Percentiles rank a stretch among this genome's conserved stretches.
Evolutionary conservation across 2,329 filamentous ascomycete species (phyloP).

Genomic region (Epichloe amarillans): DNA sequence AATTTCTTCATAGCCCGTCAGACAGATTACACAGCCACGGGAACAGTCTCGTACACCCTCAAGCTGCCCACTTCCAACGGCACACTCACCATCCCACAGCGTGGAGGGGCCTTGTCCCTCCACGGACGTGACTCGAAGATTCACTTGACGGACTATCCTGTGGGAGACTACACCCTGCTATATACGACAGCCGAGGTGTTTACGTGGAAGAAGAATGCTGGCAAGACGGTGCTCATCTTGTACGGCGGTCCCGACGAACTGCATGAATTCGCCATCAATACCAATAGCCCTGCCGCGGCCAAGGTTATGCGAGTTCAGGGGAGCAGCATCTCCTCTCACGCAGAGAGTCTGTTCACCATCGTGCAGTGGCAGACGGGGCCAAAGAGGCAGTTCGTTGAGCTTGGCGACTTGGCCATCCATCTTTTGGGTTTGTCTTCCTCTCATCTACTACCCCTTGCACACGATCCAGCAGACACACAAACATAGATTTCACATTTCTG

Average conservation of each 20-base stretch:
- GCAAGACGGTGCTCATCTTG: slow-evolving; percentile 46
- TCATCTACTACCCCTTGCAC: too few relatives aligned
- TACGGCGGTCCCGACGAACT: slow-evolving; percentile 49
- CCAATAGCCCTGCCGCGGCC: slow-evolving; percentile 10
- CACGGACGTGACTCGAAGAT: slow-evolving; percentile 54
- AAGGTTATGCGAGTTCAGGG: slow-evolving; percentile 13
- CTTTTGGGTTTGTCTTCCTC: slow-evolving; percentile 16
- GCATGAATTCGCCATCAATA: slow-evolving; percentile 47
- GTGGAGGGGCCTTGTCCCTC: slow-evolving; percentile 42
- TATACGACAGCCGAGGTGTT: slow-evolving; percentile 61
- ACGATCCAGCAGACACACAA: not conserved
- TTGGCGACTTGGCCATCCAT: slow-evolving; percentile 29
- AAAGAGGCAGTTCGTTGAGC: slow-evolving; percentile 17
- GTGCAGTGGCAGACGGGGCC: slow-evolving; percentile 20
- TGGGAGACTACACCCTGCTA: slow-evolving; percentile 44
- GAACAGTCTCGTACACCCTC: slow-evolving; percentile 47
- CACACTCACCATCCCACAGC: slow-evolving; percentile 42
- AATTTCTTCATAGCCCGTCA: slow-evolving; percentile 58
- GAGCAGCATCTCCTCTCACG: slow-evolving; percentile 14
- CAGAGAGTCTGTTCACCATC: slow-evolving; percentile 9
- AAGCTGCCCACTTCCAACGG: slow-evolving; percentile 47
- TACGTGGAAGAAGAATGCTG: slow-evolving; percentile 51
- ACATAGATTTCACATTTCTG: not conserved
- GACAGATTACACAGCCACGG: slow-evolving; percentile 45
- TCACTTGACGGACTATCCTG: slow-evolving; percentile 51